Evolutionary conservation across 2,329 filamentous ascomycete species (phyloP).

Genomic region (Penicillium nordicum): DNA sequence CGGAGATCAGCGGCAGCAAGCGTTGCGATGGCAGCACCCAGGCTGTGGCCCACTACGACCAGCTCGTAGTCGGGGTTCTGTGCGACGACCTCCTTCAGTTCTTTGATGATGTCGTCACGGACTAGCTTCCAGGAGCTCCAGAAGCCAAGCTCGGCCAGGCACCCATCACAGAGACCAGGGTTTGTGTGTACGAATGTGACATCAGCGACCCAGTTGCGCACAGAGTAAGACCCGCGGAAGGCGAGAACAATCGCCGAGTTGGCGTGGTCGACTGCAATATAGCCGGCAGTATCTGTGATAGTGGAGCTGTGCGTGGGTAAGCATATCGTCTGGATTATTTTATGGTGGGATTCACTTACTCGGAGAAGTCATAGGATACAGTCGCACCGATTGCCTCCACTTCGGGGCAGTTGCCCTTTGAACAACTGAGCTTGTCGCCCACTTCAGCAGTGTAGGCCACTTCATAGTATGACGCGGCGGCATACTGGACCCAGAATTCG

Average conservation of each 20-base stretch:
- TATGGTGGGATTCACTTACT: slow-evolving; percentile 29
- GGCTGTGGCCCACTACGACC: slow-evolving; percentile 60
- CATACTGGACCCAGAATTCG: slow-evolving; percentile 49
- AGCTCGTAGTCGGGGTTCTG: slow-evolving; percentile 38
- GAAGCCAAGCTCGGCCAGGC: slow-evolving; percentile 46
- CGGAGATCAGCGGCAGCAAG: slow-evolving; percentile 59
- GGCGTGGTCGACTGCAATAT: slow-evolving; percentile 47
- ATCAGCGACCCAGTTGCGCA: slow-evolving; percentile 35
- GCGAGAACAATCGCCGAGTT: slow-evolving; percentile 38
- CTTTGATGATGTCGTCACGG: slow-evolving; percentile 35
- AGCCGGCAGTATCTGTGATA: slow-evolving; percentile 46
- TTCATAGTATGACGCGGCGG: slow-evolving; percentile 50
- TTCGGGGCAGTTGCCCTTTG: slow-evolving; percentile 43
- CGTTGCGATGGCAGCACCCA: slow-evolving; percentile 63
- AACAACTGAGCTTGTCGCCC: slow-evolving; percentile 43
- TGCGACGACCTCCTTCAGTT: slow-evolving; percentile 27
- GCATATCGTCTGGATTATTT: not conserved
- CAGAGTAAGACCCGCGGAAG: slow-evolving; percentile 38
- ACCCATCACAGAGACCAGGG: slow-evolving; percentile 44
- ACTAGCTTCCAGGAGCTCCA: slow-evolving; percentile 43
- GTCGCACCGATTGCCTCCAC: slow-evolving; percentile 35
- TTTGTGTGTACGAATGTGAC: slow-evolving; percentile 26
- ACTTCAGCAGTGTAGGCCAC: slow-evolving; percentile 43
- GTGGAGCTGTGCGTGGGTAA: slow-evolving; percentile 13
- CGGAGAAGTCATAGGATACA: slow-evolving; percentile 47